Evolutionary conservation across 2,329 filamentous ascomycete species (phyloP).

Genomic region (Nakataea oryzae): DNA sequence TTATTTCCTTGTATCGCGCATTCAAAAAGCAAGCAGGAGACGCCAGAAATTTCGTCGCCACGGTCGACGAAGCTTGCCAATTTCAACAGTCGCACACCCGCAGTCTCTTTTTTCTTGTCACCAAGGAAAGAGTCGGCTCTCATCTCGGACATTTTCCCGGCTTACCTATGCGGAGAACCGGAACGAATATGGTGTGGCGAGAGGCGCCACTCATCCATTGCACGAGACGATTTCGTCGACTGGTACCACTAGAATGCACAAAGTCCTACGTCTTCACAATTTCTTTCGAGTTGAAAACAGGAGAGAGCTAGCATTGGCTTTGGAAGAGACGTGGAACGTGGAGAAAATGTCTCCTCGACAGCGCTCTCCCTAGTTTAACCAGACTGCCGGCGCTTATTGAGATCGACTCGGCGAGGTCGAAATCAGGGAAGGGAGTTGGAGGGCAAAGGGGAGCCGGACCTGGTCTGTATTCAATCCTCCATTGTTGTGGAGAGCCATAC

Average conservation of each 20-base stretch:
- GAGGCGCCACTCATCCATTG: neutral
- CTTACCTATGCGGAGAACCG: too few species aligned
- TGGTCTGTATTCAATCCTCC: neutral
- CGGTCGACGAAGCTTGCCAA: neutral
- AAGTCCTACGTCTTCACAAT: constrained; percentile 10
- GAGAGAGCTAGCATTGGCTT: neutral
- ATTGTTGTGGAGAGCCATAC: neutral
- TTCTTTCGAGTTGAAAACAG: neutral
- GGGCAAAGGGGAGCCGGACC: neutral
- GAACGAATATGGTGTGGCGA: too few species aligned
- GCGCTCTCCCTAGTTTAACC: neutral
- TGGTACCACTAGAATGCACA: constrained; percentile 3
- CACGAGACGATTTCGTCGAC: neutral
- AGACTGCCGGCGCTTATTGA: neutral
- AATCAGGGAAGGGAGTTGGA: neutral
- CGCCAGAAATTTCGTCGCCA: neutral
- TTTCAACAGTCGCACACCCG: neutral
- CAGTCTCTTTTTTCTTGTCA: neutral
- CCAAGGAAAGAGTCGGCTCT: neutral
- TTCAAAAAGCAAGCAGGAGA: neutral
- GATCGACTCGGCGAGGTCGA: neutral
- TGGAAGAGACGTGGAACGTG: neutral
- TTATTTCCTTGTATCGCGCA: neutral
- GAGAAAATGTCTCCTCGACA: neutral
- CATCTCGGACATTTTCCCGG: neutral